Conservation (phyloP, 139 green algal genomes). For the Haematococcus lacustris region DNA sequence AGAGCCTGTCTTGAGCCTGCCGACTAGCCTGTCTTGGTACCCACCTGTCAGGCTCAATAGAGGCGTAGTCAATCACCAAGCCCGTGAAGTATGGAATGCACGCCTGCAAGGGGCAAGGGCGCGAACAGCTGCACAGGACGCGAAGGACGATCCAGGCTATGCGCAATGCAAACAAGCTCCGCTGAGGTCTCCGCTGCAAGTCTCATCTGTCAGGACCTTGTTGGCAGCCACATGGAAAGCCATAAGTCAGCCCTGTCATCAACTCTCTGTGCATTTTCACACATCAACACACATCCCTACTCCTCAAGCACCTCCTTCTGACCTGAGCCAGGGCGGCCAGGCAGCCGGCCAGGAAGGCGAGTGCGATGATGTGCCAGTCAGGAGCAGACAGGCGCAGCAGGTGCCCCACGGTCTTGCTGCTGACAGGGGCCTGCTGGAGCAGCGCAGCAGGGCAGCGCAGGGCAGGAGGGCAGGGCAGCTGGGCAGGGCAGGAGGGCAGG, state of each 20-base stretch:
- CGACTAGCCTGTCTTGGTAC: too few species aligned
- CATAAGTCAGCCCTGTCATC: neutral
- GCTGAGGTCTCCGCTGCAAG: too few species aligned
- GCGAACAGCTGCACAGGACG: neutral
- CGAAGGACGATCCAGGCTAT: neutral
- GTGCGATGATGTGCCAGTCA: slow-evolving; percentile 55
- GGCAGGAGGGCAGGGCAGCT: too few species aligned
- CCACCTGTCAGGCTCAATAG: slow-evolving; percentile 56
- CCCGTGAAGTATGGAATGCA: slow-evolving; percentile 72
- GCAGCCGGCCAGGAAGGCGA: too few species aligned
- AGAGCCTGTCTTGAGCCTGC: too few species aligned
- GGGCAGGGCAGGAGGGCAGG: too few species aligned
- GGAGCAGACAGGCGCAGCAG: slow-evolving; percentile 40
- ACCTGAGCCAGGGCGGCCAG: too few species aligned
- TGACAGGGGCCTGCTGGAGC: slow-evolving; percentile 9
- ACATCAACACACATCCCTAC: neutral
- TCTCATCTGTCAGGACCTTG: too few species aligned
- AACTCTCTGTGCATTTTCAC: neutral
- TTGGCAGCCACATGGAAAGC: neutral
- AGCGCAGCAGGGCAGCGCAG: too few species aligned
- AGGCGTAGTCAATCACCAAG: slow-evolving; percentile 71
- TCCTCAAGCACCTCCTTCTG: neutral
- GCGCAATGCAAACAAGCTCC: too few species aligned
- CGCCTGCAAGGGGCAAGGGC: slow-evolving; percentile 17
- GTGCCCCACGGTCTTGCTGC: slow-evolving; percentile 34